A percentile compares a stretch with the other conserved stretches of the same genome.
Conservation (phyloP, 768 basidiomycete genomes). For the Clavaria fumosa region DNA sequence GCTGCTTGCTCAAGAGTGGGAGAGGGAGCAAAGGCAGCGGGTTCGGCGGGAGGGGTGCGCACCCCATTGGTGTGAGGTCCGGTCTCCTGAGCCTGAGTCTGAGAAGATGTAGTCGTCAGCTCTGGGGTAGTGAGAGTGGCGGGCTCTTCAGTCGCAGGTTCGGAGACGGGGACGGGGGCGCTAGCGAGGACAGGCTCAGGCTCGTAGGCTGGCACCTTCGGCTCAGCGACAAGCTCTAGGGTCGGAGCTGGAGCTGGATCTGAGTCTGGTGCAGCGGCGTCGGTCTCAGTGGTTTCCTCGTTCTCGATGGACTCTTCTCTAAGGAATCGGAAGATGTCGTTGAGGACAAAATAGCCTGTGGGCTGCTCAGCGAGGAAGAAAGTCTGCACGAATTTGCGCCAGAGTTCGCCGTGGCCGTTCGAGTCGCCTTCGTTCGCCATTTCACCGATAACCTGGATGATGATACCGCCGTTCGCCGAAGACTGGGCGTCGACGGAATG, state of each 20-base stretch:
- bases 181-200: conserved; percentile 16
- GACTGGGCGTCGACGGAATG: conserved; percentile 97
- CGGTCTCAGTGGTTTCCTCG: conserved; percentile 45
- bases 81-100: conserved; percentile 23
- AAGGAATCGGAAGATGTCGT: conserved; percentile 99
- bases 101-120: conserved; percentile 10
- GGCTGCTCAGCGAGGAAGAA: conserved; percentile 99
- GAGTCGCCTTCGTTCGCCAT: conserved; percentile 79
- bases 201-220: conserved; percentile 17
- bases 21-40: conserved; percentile 18
- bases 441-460: conserved; percentile 99
- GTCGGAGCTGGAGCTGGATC: conserved; percentile 4
- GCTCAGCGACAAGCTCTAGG: conserved; percentile 9
- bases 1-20: conserved; percentile 17
- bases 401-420: conserved; percentile 55
- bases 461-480: conserved; percentile 87
- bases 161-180: conserved; percentile 18
- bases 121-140: conserved; percentile 26
- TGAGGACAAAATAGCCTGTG: conserved; percentile 98
- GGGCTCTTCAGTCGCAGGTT: conserved; percentile 20
- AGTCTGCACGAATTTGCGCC: conserved; percentile 98
- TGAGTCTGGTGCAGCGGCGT: conserved; percentile 21
- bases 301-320: conserved; percentile 85
- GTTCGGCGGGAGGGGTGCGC: conserved; percentile 17
- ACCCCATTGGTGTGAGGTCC: conserved; percentile 17